Evolutionary conservation across 1,139 yeast species (phyloP).

Genomic region (Saccharomyces hybrid): DNA sequence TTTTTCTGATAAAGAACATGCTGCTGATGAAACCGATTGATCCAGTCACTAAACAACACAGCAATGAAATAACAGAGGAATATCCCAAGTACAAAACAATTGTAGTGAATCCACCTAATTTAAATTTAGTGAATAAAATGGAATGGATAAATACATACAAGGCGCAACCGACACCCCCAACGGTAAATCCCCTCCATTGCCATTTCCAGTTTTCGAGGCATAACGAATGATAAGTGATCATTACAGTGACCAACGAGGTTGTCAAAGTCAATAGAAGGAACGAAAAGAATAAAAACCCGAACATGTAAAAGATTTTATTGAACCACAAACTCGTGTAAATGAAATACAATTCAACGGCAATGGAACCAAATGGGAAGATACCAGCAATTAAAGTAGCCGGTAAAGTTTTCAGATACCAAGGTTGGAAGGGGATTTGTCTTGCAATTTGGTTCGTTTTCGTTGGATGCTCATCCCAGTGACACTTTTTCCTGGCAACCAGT

Average conservation of each 20-base stretch:
- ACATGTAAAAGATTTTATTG: conserved; percentile 91
- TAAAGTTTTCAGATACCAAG: conserved; percentile 65
- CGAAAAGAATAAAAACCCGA: conserved; percentile 90
- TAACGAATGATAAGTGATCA: conserved; percentile 75
- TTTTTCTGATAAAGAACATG: conserved; percentile 66
- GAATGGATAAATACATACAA: conserved; percentile 81
- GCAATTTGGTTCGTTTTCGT: conserved; percentile 91
- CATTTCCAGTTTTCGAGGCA: conserved; percentile 91
- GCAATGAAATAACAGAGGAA: conserved; percentile 59
- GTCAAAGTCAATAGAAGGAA: conserved; percentile 75
- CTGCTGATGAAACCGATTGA: conserved; percentile 76
- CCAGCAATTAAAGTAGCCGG: conserved; percentile 76
- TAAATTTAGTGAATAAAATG: conserved; percentile 60
- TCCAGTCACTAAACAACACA: conserved; percentile 80
- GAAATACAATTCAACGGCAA: conserved; percentile 91
- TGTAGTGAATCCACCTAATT: conserved; percentile 68
- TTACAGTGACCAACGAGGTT: conserved; percentile 69
- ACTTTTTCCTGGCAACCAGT: conserved; percentile 61
- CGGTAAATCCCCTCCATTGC: conserved; percentile 90
- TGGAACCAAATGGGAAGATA: conserved; percentile 88
- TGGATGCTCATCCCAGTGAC: conserved; percentile 47
- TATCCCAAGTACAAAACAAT: conserved; percentile 78
- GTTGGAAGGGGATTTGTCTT: conserved; percentile 89
- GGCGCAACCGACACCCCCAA: conserved; percentile 80
- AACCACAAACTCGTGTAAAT: conserved; percentile 86